phyloP scores from a whole-genome alignment of 2,329 filamentous ascomycete species.

The Trichoderma arundinaceum region DNA sequence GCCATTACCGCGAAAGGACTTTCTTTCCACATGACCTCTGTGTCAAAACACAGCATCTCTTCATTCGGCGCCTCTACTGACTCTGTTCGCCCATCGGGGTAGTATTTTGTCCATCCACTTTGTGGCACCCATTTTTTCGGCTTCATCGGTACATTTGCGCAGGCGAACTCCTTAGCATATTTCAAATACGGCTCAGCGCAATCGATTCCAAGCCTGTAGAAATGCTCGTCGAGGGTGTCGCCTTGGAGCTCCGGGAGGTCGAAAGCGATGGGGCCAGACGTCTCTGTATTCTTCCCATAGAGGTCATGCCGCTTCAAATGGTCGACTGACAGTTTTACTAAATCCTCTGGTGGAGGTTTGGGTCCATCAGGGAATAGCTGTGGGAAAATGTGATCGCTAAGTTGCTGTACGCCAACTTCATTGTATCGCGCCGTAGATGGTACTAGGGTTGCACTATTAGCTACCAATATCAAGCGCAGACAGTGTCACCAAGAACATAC shows the following conservation, averaged over 20 bases:
- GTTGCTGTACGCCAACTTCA: conserved; percentile 91
- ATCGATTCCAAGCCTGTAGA: conserved; percentile 84
- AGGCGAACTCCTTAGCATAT: conserved; percentile 75
- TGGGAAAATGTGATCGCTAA: conserved; percentile 80
- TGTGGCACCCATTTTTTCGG: conserved; percentile 74
- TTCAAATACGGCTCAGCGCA: conserved; percentile 83
- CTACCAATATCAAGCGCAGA: background rate
- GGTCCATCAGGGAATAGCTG: conserved; percentile 75
- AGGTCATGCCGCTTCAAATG: conserved; percentile 87
- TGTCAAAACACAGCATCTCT: conserved; percentile 87
- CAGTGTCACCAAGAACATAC: conserved; percentile 43
- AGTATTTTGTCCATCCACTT: conserved; percentile 96
- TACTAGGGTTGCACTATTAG: conserved; percentile 42
- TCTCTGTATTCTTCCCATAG: conserved; percentile 87
- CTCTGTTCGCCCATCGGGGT: conserved; percentile 72
- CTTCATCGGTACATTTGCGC: conserved; percentile 61
- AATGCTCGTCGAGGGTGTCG: conserved; percentile 87
- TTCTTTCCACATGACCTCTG: conserved; percentile 95
- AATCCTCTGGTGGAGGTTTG: conserved; percentile 66
- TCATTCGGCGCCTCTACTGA: conserved; percentile 78
- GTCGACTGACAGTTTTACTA: conserved; percentile 79
- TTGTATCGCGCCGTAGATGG: conserved; percentile 74
- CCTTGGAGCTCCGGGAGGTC: conserved; percentile 83
- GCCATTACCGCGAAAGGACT: conserved; percentile 96
- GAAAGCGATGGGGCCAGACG: conserved; percentile 76